A percentile compares a stretch with the other conserved stretches of the same genome.
These are phyloP conservation scores for Triangularia verruculosa DNA, from an alignment of 2,329 filamentous ascomycete species.

Conservation along the genomic window DNA sequence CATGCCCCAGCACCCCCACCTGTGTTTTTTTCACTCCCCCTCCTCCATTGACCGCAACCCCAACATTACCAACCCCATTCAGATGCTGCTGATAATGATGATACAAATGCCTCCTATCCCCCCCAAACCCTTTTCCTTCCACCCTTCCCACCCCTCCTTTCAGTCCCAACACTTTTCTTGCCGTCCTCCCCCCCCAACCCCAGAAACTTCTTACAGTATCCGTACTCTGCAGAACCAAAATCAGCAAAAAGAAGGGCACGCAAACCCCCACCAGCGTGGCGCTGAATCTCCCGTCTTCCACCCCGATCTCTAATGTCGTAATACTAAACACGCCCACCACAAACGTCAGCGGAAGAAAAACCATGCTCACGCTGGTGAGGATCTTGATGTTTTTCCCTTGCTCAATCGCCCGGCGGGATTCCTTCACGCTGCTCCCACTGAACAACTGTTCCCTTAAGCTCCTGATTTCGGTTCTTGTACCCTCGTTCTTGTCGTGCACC, in stretches of 20 bases:
- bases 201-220: constrained; percentile 32
- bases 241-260: constrained; percentile 48
- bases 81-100: not conserved
- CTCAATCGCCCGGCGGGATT: constrained; percentile 59
- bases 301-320: constrained; percentile 43
- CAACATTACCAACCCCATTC: not conserved
- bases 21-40: not conserved
- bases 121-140: not conserved
- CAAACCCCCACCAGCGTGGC: constrained; percentile 64
- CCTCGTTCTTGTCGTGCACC: constrained; percentile 50
- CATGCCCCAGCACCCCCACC: not conserved
- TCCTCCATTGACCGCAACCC: not conserved
- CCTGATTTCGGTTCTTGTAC: constrained; percentile 52
- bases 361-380: constrained; percentile 58
- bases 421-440: constrained; percentile 60
- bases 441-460: constrained; percentile 61
- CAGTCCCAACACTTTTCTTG: not conserved
- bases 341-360: constrained; percentile 61
- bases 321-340: constrained; percentile 53
- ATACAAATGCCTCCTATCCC: not conserved
- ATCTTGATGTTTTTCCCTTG: constrained; percentile 62
- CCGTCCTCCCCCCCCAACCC: constrained; percentile 2
- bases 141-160: constrained; percentile 1
- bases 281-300: constrained; percentile 45
- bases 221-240: constrained; percentile 45